phyloP scores from a whole-genome alignment of 2,329 filamentous ascomycete genomes.

The Rhynchosporium graminicola region DNA sequence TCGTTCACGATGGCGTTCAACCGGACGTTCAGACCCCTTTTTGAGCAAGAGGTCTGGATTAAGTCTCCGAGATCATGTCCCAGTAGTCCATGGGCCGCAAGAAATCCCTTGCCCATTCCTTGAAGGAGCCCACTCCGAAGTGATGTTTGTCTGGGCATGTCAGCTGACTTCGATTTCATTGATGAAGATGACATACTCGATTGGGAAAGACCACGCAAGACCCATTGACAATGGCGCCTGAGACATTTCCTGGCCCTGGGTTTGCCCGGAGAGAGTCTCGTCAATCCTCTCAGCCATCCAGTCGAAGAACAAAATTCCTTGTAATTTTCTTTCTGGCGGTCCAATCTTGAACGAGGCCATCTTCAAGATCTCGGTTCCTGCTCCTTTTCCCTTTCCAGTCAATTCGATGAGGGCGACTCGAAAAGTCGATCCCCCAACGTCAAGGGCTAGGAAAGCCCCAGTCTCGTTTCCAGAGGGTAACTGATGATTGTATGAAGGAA shows the following conservation, averaged over 20 bases:
- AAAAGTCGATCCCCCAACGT: constrained; percentile 70
- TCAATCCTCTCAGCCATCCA: constrained; percentile 66
- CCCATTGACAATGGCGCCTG: constrained; percentile 55
- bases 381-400: constrained; percentile 46
- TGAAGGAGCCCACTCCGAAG: constrained; percentile 59
- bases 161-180: constrained; percentile 31
- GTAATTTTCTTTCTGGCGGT: constrained; percentile 55
- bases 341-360: constrained; percentile 59
- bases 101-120: constrained; percentile 67
- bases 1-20: constrained; percentile 67
- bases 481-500: constrained; percentile 66
- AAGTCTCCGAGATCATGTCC: constrained; percentile 62
- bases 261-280: constrained; percentile 54
- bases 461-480: constrained; percentile 60
- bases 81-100: constrained; percentile 57
- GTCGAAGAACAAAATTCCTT: constrained; percentile 63
- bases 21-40: constrained; percentile 51
- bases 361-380: constrained; percentile 54
- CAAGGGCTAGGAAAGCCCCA: constrained; percentile 62
- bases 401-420: constrained; percentile 65
- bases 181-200: constrained; percentile 54
- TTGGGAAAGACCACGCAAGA: constrained; percentile 69
- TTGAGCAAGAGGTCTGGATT: constrained; percentile 54
- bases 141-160: constrained; percentile 59
- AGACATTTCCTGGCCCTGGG: constrained; percentile 43